Evolutionary conservation across 345 rosid genomes (phyloP).

Genomic region (Lumnitzera racemosa): DNA sequence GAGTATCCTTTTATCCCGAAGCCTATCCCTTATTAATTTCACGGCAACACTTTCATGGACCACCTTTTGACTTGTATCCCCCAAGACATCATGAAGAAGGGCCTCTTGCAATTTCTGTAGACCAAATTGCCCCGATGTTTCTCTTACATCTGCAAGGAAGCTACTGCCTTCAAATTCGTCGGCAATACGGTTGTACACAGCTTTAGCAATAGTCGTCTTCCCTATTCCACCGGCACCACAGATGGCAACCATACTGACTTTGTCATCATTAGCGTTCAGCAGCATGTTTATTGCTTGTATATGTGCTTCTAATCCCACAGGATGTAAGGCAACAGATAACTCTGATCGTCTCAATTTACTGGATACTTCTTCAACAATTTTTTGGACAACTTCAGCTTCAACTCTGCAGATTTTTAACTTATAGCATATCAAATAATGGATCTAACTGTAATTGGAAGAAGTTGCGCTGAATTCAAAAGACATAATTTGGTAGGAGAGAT

Average conservation of each 20-base stretch:
- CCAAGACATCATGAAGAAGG: slow-evolving; percentile 13
- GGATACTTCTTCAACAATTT: slow-evolving; percentile 12
- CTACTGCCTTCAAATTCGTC: slow-evolving; percentile 28
- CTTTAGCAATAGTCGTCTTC: slow-evolving; percentile 21
- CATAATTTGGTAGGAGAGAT: too few relatives aligned
- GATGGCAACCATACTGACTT: slow-evolving; percentile 2
- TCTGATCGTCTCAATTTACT: slow-evolving; percentile 6
- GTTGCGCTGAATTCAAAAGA: too few relatives aligned
- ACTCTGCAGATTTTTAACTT: neutral
- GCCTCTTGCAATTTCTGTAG: slow-evolving; percentile 11
- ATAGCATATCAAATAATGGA: too few relatives aligned
- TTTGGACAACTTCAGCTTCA: slow-evolving; percentile 5
- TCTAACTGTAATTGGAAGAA: too few relatives aligned
- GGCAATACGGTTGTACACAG: slow-evolving; percentile 12
- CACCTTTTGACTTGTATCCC: neutral
- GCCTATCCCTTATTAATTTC: slow-evolving; percentile 5
- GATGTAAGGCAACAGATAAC: slow-evolving; percentile 2
- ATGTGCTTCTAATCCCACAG: slow-evolving; percentile 9
- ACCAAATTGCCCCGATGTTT: slow-evolving; percentile 11
- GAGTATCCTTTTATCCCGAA: slow-evolving; percentile 6
- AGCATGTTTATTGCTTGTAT: neutral
- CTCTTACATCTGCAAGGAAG: slow-evolving; percentile 32
- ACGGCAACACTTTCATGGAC: slow-evolving; percentile 4
- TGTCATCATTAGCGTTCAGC: neutral
- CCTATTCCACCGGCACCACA: slow-evolving; percentile 12